Percentiles rank a stretch among this genome's conserved stretches.
Evolutionary conservation across 164 flowering plant genomes (phyloP).

Genomic region (Macadamia tetraphylla): DNA sequence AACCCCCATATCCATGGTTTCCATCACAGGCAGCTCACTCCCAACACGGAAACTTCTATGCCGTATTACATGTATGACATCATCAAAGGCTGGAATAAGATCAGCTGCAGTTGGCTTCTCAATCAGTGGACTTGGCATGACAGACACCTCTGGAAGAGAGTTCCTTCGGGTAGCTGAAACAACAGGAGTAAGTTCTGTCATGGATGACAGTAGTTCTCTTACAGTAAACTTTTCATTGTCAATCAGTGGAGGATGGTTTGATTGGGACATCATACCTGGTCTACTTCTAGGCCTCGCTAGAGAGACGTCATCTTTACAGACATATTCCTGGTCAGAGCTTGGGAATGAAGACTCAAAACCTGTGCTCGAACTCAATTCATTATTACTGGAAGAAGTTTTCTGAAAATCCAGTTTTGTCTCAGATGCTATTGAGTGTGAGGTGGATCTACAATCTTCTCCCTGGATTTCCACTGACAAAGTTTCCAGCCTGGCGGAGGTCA

Average conservation of each 20-base stretch:
- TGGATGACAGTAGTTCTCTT: constrained; percentile 49
- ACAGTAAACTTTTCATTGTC: constrained; percentile 75
- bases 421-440: constrained; percentile 21
- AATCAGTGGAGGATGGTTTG: constrained; percentile 26
- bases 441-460: constrained; percentile 22
- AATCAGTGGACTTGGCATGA: not conserved
- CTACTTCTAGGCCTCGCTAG: constrained; percentile 21
- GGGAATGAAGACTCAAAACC: constrained; percentile 19
- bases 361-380: constrained; percentile 25
- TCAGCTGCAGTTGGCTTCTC: constrained; percentile 33
- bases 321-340: constrained; percentile 25
- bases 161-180: constrained; percentile 7
- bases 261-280: constrained; percentile 18
- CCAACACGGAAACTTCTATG: constrained; percentile 86
- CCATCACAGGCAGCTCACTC: constrained; percentile 59
- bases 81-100: constrained; percentile 60
- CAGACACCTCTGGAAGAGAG: not conserved
- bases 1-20: constrained; percentile 57
- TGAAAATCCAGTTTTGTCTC: constrained; percentile 24
- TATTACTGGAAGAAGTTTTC: constrained; percentile 16
- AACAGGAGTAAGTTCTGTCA: constrained; percentile 28
- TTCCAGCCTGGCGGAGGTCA: constrained; percentile 25
- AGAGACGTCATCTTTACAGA: constrained; percentile 26
- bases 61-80: constrained; percentile 80
- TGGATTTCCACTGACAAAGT: constrained; percentile 20